Base-by-base conservation (phyloP, 2,329 filamentous ascomycete genomes). In the Neonectria punicea region DNA sequence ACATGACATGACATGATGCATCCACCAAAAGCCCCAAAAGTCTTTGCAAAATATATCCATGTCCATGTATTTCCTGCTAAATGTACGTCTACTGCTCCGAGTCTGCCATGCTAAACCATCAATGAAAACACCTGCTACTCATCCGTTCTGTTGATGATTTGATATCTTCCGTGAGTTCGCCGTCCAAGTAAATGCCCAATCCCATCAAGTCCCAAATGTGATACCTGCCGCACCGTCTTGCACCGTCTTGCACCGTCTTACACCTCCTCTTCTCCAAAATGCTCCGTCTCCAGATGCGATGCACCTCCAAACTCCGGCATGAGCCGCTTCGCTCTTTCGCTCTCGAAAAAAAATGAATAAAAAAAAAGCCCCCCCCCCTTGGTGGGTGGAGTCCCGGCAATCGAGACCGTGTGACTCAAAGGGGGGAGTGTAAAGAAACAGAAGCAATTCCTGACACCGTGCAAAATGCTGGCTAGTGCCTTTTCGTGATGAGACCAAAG, bases 391-490 rank as follows among this genome's bases (percentile, higher is more conserved):
- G 68, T 58, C 58, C 16, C 30, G 28, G 50, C 44, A 46, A 34
- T 47, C 39, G 51, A 51, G 51, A 44, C 30, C 13, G 41, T 30
- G 20, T 41, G 43, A 32, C 36, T 36, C 36, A 46, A 60, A 53
- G 43, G 67, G 53, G 22, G 39, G 43, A 58, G 53, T 63, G 56
- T 51, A 58, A 58, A 34, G 11, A 46, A 55, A 46, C 54, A 56
- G 63, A 73, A 71, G 59, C 61, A 67, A 71, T 61, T 63, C 64
- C 57, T 22, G 49, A 63, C 65, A 66, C 67, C 66, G 62, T 56
- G 64, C 58, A 67, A 59, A 51, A 67, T 65, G 66, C 69, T 44
- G 49, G 28, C 53, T 65, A 62, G 67, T 63, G 62, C 64, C 43
- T 58, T 67, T 58, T 67, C 50, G 28, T 61, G 28, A 28, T 36